Conservation (phyloP, 169 alveolate genomes). For the Plasmodium cynomolgi region DNA sequence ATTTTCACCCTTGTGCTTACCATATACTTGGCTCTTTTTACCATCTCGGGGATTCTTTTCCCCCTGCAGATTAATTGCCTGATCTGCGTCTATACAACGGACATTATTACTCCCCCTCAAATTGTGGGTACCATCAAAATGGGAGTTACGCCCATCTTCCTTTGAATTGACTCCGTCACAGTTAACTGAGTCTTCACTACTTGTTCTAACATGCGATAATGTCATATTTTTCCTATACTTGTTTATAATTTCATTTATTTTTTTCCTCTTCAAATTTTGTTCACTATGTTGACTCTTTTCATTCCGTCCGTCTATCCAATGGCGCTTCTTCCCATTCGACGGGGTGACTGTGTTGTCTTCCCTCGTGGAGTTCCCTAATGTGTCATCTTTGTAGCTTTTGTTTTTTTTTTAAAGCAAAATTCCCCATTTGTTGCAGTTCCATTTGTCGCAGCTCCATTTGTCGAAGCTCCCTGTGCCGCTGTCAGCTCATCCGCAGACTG, state of each 20-base stretch:
- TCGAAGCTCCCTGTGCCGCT: background rate
- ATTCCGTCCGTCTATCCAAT: background rate
- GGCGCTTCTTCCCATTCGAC: background rate
- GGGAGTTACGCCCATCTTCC: background rate
- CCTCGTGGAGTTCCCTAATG: background rate
- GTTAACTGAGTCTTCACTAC: background rate
- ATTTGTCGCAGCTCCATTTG: no score
- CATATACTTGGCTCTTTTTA: background rate
- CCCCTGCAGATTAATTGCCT: background rate
- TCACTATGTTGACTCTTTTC: background rate
- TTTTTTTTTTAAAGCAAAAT: background rate
- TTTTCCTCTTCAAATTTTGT: slow-evolving; percentile 48
- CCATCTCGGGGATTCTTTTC: background rate
- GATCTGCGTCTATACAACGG: background rate
- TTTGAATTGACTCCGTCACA: background rate
- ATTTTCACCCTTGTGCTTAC: background rate
- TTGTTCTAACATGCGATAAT: background rate
- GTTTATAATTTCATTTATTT: slow-evolving; percentile 73
- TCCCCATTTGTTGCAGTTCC: no score
- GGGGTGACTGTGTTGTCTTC: background rate
- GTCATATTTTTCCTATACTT: slow-evolving; percentile 69
- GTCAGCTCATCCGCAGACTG: background rate
- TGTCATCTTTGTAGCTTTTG: background rate
- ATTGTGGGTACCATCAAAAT: background rate
- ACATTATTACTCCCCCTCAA: background rate